A percentile compares a stretch with the other conserved stretches of the same genome.
These are phyloP conservation scores for Hylodesmum podocarpum DNA, from an alignment of 306 rosid genomes.

Conservation along the genomic window DNA sequence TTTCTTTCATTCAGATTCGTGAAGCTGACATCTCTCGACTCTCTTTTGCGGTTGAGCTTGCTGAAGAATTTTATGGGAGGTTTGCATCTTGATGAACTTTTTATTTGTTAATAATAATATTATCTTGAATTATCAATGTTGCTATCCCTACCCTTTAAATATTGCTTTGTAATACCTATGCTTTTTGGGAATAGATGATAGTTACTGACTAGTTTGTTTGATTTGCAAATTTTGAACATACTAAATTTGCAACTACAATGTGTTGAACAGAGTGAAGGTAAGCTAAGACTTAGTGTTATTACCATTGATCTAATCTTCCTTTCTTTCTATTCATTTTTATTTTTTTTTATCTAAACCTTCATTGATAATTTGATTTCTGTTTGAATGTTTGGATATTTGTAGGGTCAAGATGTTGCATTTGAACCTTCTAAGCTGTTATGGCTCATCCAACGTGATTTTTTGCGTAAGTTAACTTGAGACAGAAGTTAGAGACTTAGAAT, in stretches of 20 bases:
- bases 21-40: conserved; percentile 97
- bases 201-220: conserved; percentile 47
- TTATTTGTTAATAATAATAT: conserved; percentile 8
- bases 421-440: conserved; percentile 98
- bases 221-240: conserved; percentile 22
- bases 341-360: not conserved
- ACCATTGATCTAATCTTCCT: not conserved
- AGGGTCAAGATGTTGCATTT: conserved; percentile 98
- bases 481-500: not conserved
- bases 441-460: conserved; percentile 99
- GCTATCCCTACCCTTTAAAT: not conserved
- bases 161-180: not conserved
- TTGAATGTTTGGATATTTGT: conserved; percentile 33
- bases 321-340: not conserved
- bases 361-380: not conserved
- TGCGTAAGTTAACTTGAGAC: conserved; percentile 57
- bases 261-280: conserved; percentile 91
- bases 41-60: conserved; percentile 98
- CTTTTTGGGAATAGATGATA: not conserved
- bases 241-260: conserved; percentile 33
- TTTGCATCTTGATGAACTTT: conserved; percentile 35
- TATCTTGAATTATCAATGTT: not conserved
- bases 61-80: conserved; percentile 99
- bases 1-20: conserved; percentile 66
- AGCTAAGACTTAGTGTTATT: conserved; percentile 21